Evolutionary conservation across 2,329 filamentous ascomycete species (phyloP).

Genomic region (Penicillium frequentans): DNA sequence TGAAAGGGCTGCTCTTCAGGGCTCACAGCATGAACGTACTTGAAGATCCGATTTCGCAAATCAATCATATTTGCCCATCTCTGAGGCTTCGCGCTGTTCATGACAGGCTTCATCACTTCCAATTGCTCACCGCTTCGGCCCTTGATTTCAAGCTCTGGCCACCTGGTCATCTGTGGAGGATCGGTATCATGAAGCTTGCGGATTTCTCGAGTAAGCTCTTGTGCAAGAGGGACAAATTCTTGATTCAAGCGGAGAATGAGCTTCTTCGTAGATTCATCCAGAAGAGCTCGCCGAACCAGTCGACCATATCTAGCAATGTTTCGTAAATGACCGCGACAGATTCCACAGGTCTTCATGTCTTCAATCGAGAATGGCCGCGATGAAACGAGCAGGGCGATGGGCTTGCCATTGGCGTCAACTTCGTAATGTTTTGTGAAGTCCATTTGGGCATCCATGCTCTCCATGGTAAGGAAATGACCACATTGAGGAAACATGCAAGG

Average conservation of each 20-base stretch:
- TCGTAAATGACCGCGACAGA: conserved; percentile 60
- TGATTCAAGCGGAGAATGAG: conserved; percentile 58
- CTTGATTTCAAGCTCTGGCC: conserved; percentile 4
- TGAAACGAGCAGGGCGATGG: conserved; percentile 30
- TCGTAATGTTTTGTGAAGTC: conserved; percentile 44
- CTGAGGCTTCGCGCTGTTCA: conserved; percentile 20
- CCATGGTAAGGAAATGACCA: conserved; percentile 62
- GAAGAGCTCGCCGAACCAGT: conserved; percentile 58
- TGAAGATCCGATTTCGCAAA: conserved; percentile 30
- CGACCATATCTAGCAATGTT: conserved; percentile 62
- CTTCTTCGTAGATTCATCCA: conserved; percentile 65
- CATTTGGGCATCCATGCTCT: conserved; percentile 63
- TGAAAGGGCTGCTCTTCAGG: conserved; percentile 42
- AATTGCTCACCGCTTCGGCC: conserved; percentile 26
- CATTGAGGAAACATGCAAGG: conserved; percentile 65
- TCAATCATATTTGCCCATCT: conserved; percentile 25
- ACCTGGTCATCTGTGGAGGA: neutral
- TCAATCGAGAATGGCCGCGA: conserved; percentile 51
- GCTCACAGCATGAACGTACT: conserved; percentile 33
- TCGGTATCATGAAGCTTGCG: neutral
- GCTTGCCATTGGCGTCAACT: conserved; percentile 24
- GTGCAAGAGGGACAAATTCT: conserved; percentile 43
- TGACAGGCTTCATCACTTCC: conserved; percentile 18
- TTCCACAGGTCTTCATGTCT: conserved; percentile 56
- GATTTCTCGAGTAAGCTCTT: conserved; percentile 25